Evolutionary conservation across 768 basidiomycete genomes (phyloP).

Genomic region (Boletus sp.): DNA sequence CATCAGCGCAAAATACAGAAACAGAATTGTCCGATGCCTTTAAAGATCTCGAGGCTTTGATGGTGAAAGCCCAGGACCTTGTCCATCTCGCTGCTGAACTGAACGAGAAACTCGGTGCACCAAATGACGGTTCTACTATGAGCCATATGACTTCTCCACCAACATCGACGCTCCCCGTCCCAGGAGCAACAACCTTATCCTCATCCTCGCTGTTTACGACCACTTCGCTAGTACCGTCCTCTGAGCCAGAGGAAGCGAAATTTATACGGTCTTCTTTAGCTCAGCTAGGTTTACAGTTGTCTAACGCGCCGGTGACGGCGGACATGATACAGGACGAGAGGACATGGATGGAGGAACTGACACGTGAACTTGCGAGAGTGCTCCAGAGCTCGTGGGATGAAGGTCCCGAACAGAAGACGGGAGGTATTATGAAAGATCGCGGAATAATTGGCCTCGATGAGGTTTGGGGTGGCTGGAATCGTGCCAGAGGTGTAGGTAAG

Average conservation of each 20-base stretch:
- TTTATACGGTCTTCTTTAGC: constrained; percentile 87
- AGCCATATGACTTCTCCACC: constrained; percentile 6
- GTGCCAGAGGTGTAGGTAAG: constrained; percentile 85
- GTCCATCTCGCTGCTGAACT: constrained; percentile 86
- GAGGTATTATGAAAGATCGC: constrained; percentile 73
- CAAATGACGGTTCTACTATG: constrained; percentile 14
- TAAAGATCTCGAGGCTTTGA: constrained; percentile 85
- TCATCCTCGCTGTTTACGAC: constrained; percentile 24
- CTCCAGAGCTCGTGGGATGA: constrained; percentile 48
- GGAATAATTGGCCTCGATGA: constrained; percentile 89
- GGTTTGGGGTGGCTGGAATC: constrained; percentile 95
- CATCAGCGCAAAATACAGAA: constrained; percentile 59
- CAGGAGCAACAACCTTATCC: constrained; percentile 21
- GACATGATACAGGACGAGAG: constrained; percentile 87
- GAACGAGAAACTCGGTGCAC: constrained; percentile 72
- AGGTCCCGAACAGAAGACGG: constrained; percentile 13
- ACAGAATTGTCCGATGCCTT: constrained; percentile 73
- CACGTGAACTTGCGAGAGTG: constrained; percentile 75
- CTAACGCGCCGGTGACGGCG: constrained; percentile 77
- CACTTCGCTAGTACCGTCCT: constrained; percentile 35
- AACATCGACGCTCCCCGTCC: constrained; percentile 18
- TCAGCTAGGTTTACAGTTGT: constrained; percentile 82
- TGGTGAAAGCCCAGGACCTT: constrained; percentile 91
- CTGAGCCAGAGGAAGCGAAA: constrained; percentile 78
- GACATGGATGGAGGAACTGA: constrained; percentile 77